phyloP scores from a whole-genome alignment of 257 asterid species.

The Nyctanthes arbortristis region DNA sequence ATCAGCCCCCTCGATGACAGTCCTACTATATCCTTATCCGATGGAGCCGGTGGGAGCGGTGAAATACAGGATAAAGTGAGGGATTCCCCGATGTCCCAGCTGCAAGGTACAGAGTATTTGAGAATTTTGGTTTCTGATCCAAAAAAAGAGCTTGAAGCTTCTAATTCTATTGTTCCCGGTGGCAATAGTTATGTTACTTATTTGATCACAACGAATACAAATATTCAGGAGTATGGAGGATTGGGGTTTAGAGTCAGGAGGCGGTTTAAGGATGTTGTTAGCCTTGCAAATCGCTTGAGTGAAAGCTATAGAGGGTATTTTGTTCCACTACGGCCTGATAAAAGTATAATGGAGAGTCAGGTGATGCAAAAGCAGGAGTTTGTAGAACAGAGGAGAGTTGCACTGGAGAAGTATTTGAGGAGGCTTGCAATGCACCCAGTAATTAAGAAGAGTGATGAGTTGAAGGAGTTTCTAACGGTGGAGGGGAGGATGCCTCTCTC shows the following conservation, averaged over 20 bases:
- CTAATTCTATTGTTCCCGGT: slow-evolving; percentile 86
- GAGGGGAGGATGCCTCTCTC: slow-evolving; percentile 84
- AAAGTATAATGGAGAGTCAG: slow-evolving; percentile 91
- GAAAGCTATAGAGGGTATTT: slow-evolving; percentile 81
- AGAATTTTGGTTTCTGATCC: slow-evolving; percentile 75
- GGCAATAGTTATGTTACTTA: slow-evolving; percentile 71
- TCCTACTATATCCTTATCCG: neutral
- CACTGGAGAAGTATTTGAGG: slow-evolving; percentile 81
- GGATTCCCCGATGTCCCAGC: slow-evolving; percentile 36
- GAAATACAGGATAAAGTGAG: slow-evolving; percentile 36
- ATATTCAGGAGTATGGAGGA: slow-evolving; percentile 57
- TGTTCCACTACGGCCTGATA: slow-evolving; percentile 92
- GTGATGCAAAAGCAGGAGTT: slow-evolving; percentile 98
- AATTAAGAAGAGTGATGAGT: slow-evolving; percentile 76
- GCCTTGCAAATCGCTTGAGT: slow-evolving; percentile 74
- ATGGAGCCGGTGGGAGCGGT: slow-evolving; percentile 46
- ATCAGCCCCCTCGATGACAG: slow-evolving; percentile 42
- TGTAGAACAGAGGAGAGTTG: slow-evolving; percentile 93
- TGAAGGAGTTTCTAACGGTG: slow-evolving; percentile 89
- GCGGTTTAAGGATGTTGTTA: slow-evolving; percentile 84
- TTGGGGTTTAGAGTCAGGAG: slow-evolving; percentile 72
- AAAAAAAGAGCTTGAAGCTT: slow-evolving; percentile 72
- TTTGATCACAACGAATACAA: slow-evolving; percentile 75
- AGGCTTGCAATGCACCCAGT: slow-evolving; percentile 78
- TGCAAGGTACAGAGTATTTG: slow-evolving; percentile 57